These are phyloP conservation scores for Xylaria sp. DNA, from an alignment of 2,329 filamentous ascomycete genomes.

Conservation along the genomic window DNA sequence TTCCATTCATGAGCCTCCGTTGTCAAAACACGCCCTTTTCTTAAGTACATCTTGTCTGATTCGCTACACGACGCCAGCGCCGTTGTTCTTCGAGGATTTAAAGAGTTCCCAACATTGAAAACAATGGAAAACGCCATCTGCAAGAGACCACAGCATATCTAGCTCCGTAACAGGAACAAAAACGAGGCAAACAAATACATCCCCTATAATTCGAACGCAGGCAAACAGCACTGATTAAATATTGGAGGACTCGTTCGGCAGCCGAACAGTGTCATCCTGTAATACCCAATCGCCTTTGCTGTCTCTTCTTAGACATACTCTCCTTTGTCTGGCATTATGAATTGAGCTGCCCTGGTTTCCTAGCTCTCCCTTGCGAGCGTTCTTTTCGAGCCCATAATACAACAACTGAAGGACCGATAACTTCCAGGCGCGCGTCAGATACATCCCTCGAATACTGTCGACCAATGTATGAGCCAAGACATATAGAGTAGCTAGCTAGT, in stretches of 20 bases:
- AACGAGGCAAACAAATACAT: no score
- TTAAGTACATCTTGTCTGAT: no score
- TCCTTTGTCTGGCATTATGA: not conserved
- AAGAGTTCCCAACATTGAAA: no score
- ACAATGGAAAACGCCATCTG: no score
- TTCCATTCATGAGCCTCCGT: no score
- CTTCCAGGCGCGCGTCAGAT: not conserved
- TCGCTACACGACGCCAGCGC: no score
- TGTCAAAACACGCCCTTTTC: no score
- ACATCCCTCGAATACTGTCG: not conserved
- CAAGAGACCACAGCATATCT: no score
- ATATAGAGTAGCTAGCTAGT: not conserved
- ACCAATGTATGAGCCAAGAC: not conserved
- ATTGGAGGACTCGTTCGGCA: not conserved
- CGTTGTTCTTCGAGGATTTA: no score
- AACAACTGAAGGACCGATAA: not conserved
- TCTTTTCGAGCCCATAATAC: not conserved
- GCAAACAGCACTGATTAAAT: no score
- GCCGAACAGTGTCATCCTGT: not conserved
- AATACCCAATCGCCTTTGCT: not conserved
- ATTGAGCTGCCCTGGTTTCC: not conserved
- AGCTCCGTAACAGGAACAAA: no score
- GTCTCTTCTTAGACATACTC: not conserved
- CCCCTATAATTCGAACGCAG: no score
- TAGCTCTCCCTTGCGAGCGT: not conserved